Conservation (phyloP, 345 rosid genomes). For the Euphorbia lathyris region DNA sequence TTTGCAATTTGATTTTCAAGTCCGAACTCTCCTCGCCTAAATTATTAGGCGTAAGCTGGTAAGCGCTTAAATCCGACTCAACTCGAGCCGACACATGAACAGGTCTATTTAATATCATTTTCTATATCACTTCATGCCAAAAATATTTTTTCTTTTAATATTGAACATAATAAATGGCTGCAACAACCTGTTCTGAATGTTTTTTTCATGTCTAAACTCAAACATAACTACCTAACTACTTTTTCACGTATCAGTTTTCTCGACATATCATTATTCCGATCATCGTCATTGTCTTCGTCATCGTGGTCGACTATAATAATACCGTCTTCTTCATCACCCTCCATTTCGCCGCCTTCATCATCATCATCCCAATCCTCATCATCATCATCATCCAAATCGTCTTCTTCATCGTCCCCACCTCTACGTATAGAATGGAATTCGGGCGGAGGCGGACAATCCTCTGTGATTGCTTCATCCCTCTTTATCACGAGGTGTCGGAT, state of each 20-base stretch:
- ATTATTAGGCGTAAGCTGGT: too few species aligned
- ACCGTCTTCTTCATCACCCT: conserved; percentile 16
- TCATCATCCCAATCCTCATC: conserved; percentile 31
- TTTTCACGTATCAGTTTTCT: conserved; percentile 4
- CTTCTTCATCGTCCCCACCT: conserved; percentile 47
- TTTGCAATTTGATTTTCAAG: too few species aligned
- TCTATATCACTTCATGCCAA: neutral
- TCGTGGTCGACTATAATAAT: neutral
- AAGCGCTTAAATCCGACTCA: too few species aligned
- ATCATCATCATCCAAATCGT: conserved; percentile 37
- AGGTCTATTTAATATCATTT: neutral
- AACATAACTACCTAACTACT: conserved; percentile 8
- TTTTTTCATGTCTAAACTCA: too few species aligned
- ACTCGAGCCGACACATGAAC: too few species aligned
- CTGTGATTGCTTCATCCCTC: conserved; percentile 68
- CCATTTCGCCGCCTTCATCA: conserved; percentile 26
- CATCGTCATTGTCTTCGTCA: conserved; percentile 21
- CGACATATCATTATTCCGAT: conserved; percentile 12
- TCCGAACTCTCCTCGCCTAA: too few species aligned
- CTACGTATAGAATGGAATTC: conserved; percentile 63
- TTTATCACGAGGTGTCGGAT: conserved; percentile 89
- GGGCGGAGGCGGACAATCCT: conserved; percentile 81
- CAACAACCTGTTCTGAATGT: neutral
- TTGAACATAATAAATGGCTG: neutral
- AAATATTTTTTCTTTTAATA: neutral